Evolutionary conservation across 225 moss, liverwort and hornwort species (phyloP).

Genomic region (Bryoerythrophyllum caledonicum): DNA sequence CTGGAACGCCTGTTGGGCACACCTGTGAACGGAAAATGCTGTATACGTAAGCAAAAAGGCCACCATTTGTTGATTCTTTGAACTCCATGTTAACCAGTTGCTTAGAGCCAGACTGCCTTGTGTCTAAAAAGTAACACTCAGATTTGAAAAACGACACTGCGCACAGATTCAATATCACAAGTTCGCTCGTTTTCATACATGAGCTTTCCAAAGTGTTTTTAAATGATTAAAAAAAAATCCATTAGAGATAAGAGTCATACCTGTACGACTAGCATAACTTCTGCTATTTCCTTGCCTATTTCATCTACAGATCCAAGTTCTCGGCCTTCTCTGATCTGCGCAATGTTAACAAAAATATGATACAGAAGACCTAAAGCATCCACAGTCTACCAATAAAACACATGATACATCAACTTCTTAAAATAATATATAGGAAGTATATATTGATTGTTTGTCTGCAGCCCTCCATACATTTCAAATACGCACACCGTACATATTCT

Average conservation of each 20-base stretch:
- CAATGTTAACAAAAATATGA: conserved; percentile 18
- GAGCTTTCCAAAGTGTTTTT: neutral
- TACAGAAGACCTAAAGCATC: conserved; percentile 9
- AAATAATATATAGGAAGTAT: neutral
- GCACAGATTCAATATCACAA: neutral
- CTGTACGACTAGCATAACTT: conserved; percentile 96
- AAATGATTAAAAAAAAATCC: neutral
- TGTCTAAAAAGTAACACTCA: neutral
- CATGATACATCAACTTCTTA: conserved; percentile 4
- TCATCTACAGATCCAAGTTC: conserved; percentile 50
- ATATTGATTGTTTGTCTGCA: neutral
- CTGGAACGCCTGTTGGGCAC: conserved; percentile 72
- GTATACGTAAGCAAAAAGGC: neutral
- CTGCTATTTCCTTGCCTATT: conserved; percentile 55
- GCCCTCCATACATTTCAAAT: neutral
- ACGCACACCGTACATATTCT: neutral
- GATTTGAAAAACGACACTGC: neutral
- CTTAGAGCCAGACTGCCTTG: neutral
- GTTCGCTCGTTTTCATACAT: neutral
- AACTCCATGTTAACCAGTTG: neutral
- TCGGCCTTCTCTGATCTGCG: conserved; percentile 94
- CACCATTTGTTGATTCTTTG: neutral
- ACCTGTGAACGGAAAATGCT: conserved; percentile 34
- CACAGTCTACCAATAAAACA: conserved; percentile 1
- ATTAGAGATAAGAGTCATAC: conserved; percentile 36